Evolutionary conservation across 345 rosid species (phyloP), one percentile per base, ranked within the genome.

Genomic region (sweet orange (Citrus sinensis)): DNA sequence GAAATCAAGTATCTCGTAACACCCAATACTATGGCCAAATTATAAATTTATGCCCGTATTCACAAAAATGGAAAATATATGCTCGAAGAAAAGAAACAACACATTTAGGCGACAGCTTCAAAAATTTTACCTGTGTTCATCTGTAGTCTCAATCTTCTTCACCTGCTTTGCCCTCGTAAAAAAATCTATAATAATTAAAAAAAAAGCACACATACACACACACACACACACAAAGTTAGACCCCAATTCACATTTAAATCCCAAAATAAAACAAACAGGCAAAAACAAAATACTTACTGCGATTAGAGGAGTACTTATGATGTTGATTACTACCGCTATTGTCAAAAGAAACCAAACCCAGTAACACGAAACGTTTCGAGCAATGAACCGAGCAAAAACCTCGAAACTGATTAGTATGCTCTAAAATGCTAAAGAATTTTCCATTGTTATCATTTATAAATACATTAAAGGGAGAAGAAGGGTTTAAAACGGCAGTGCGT

Each of bases 111-210:
- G 46, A 24, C 51, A 25, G 13, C 54, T 59, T 37, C 25, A 22
- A 49, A 68, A 35, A 49, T 46, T 11, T 49, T 10, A 92, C 97
- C 95, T 94, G 83, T 91, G 98, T 69, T 87, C 90, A 83, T 94
- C 98, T 87, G 65, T 88, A 40, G 87, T 73, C 83, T 87, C 92
- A 74, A 93, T 91, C 82, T 84, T 88, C 92, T 90, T 83, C 70
- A 83, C 80, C 78, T 86, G 94, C 83, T 94, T 94, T 1, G 97
- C 88, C 77, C 92, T 86, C 2, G 96, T 92, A 76, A 93, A 86
- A 75, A 94, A 91, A 71, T 73, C 97, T 94, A 84, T 76, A 78
- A 32, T 30, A 39, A 42, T 42, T 9, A 11, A 13, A 42, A 42
- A 40, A 40, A 32, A 35, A 5, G 0, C 6, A 34, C 5, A 5